Evolutionary conservation across 495 filamentous ascomycete genomes (phyloP).

Genomic region (Entonaema liquescens): DNA sequence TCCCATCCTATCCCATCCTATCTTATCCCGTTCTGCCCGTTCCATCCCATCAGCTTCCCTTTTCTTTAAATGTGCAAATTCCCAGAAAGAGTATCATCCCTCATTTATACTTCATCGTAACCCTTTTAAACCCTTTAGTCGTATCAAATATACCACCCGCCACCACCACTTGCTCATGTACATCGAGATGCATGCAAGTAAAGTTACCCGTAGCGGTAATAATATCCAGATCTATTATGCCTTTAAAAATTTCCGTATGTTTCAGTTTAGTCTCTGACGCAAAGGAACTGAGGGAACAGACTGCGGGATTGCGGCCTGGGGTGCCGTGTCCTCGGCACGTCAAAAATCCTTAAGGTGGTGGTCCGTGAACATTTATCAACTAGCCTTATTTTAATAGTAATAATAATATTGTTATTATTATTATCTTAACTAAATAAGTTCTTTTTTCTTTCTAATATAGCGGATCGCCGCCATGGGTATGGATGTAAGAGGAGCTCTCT

Average conservation of each 20-base stretch:
- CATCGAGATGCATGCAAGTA: conserved; percentile 3
- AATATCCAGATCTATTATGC: conserved; percentile 18
- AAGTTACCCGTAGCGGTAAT: conserved; percentile 7
- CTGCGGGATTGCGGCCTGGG: conserved; percentile 36
- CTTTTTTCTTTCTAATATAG: conserved; percentile 11
- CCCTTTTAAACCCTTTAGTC: conserved; percentile 6
- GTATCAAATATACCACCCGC: conserved; percentile 21
- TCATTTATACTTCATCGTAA: conserved; percentile 7
- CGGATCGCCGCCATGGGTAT: conserved; percentile 37
- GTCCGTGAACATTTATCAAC: conserved; percentile 30
- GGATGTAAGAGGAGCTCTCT: conserved; percentile 12
- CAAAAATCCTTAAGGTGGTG: conserved; percentile 14
- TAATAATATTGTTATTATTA: too few relatives aligned
- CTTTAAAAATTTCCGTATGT: conserved; percentile 19
- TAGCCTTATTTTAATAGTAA: not conserved
- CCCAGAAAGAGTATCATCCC: conserved; percentile 30
- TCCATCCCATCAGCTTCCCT: not conserved
- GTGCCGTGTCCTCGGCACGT: conserved; percentile 18
- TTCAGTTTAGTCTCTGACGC: conserved; percentile 29
- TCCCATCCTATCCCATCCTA: too few relatives aligned
- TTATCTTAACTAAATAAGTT: not conserved
- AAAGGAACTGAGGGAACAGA: conserved; percentile 24
- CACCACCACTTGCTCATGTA: not conserved
- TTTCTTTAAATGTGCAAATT: conserved; percentile 10
- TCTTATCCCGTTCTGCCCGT: not conserved